These are phyloP conservation scores for Blastomyces gilchristii DNA, from an alignment of 2,329 filamentous ascomycete genomes.

Conservation along the genomic window DNA sequence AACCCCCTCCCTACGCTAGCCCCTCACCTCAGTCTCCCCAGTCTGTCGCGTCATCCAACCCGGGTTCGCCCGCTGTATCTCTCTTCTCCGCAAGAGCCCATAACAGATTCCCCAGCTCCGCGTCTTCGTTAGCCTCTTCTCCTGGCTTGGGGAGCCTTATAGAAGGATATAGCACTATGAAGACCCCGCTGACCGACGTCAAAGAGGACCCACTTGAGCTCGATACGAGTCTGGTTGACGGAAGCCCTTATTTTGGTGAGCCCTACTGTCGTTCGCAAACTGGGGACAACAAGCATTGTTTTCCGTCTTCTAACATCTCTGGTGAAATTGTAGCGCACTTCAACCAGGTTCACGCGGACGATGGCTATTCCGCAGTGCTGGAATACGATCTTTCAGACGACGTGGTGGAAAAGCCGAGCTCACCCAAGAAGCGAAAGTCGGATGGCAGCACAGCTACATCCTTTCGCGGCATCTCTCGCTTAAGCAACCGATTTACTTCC, in stretches of 20 bases:
- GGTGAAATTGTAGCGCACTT: conserved; percentile 26
- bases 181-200: conserved; percentile 66
- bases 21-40: conserved; percentile 23
- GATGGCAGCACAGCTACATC: conserved; percentile 31
- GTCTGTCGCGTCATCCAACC: conserved; percentile 27
- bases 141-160: conserved; percentile 42
- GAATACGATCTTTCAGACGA: conserved; percentile 48
- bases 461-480: conserved; percentile 51
- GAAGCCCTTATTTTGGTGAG: conserved; percentile 65
- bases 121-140: conserved; percentile 60
- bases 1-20: conserved; percentile 8
- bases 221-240: conserved; percentile 44
- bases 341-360: conserved; percentile 23
- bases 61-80: conserved; percentile 32
- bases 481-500: conserved; percentile 60
- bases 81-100: conserved; percentile 32
- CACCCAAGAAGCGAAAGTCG: conserved; percentile 44
- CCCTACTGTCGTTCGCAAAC: conserved; percentile 19
- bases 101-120: conserved; percentile 50
- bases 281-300: conserved; percentile 5
- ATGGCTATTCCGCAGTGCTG: conserved; percentile 22
- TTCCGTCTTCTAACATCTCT: conserved; percentile 13
- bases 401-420: conserved; percentile 50
- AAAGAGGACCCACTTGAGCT: conserved; percentile 70
- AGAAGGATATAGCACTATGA: conserved; percentile 44